Conservation (phyloP, 2,329 filamentous ascomycete genomes). For the Epichloe gansuensis region DNA sequence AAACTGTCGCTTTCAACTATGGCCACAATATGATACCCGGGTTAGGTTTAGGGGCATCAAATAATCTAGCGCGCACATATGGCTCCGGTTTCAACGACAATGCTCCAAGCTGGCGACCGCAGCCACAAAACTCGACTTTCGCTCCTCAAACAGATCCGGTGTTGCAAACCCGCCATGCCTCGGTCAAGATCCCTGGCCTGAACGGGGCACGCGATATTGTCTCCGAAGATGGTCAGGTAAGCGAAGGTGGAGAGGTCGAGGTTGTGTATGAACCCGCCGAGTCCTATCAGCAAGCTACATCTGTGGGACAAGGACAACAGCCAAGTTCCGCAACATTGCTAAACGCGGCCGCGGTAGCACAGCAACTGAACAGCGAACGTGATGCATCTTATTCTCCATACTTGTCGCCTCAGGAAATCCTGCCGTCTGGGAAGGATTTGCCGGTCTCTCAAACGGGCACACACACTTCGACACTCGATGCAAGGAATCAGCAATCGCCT, state of each 20-base stretch:
- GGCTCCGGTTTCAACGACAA: slow-evolving; percentile 7
- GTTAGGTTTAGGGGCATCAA: slow-evolving; percentile 17
- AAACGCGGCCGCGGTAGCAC: background rate
- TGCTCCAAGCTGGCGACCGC: background rate
- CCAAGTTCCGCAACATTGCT: background rate
- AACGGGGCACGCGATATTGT: slow-evolving; percentile 7
- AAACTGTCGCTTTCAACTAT: slow-evolving; percentile 14
- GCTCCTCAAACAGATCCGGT: background rate
- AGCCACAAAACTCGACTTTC: background rate
- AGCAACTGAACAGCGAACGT: slow-evolving; percentile 22
- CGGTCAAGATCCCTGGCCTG: slow-evolving; percentile 5
- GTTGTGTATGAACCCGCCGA: slow-evolving; percentile 37
- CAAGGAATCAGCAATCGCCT: background rate
- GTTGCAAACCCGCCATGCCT: background rate
- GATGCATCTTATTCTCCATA: slow-evolving; percentile 41
- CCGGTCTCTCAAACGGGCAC: background rate
- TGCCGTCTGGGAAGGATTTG: background rate
- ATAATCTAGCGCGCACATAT: slow-evolving; percentile 9
- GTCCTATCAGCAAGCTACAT: background rate
- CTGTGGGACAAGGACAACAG: background rate
- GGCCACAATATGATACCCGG: slow-evolving; percentile 20
- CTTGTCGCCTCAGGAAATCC: slow-evolving; percentile 35
- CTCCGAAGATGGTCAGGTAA: slow-evolving; percentile 64
- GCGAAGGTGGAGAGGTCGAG: slow-evolving; percentile 48
- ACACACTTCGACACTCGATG: background rate